Evolutionary conservation across 805 yeast genomes (phyloP).

Genomic region (Yarrowia sp.): DNA sequence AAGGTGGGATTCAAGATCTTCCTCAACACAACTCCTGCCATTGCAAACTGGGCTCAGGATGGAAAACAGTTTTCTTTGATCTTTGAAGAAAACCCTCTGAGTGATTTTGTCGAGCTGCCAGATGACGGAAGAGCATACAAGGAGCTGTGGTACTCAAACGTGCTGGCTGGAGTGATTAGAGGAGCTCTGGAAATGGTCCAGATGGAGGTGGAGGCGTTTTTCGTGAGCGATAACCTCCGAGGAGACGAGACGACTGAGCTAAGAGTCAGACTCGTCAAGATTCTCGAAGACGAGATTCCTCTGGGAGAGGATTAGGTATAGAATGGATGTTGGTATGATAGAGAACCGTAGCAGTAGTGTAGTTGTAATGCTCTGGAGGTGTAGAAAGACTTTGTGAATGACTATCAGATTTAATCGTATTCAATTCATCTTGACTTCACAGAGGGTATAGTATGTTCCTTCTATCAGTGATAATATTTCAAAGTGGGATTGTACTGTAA

Average conservation of each 20-base stretch:
- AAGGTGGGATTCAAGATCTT: slow-evolving; percentile 90
- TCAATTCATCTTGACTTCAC: too few relatives aligned
- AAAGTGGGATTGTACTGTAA: too few relatives aligned
- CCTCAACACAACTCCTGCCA: slow-evolving; percentile 72
- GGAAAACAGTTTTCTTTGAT: slow-evolving; percentile 70
- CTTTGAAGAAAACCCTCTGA: slow-evolving; percentile 81
- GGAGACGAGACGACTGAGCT: slow-evolving; percentile 84
- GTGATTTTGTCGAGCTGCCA: slow-evolving; percentile 94
- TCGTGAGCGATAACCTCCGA: slow-evolving; percentile 73
- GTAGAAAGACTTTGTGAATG: too few relatives aligned
- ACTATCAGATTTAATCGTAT: too few relatives aligned
- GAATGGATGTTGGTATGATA: too few relatives aligned
- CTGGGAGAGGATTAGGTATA: slow-evolving; percentile 75
- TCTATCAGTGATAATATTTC: too few relatives aligned
- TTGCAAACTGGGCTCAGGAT: slow-evolving; percentile 74
- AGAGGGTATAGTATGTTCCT: too few relatives aligned
- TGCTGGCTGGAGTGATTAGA: slow-evolving; percentile 81
- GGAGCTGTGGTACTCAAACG: slow-evolving; percentile 90
- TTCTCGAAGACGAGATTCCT: slow-evolving; percentile 91
- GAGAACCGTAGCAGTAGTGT: too few relatives aligned
- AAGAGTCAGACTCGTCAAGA: slow-evolving; percentile 63
- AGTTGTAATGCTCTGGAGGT: too few relatives aligned
- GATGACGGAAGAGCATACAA: slow-evolving; percentile 65
- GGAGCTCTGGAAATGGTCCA: slow-evolving; percentile 97
- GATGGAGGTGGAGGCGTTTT: slow-evolving; percentile 78